These are phyloP conservation scores for Penicillium sumatraense DNA, from an alignment of 2,329 filamentous ascomycete species.

Conservation along the genomic window DNA sequence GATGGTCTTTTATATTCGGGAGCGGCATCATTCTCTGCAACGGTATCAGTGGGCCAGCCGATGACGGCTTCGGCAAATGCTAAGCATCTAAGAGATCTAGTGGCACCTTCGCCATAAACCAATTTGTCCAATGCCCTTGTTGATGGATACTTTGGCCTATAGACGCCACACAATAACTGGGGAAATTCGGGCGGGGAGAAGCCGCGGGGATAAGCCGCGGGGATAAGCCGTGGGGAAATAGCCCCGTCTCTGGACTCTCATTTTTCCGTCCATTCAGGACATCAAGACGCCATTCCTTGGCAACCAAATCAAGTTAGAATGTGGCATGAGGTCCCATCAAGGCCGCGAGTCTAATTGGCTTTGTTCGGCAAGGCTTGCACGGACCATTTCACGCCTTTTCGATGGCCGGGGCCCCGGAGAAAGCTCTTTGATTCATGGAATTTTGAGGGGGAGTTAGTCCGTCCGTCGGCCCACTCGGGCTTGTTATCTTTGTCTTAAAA, in stretches of 20 bases:
- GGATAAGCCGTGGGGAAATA: slow-evolving; percentile 16
- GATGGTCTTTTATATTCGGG: slow-evolving; percentile 17
- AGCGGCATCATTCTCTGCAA: slow-evolving; percentile 3
- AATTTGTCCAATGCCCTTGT: not conserved
- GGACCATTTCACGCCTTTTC: not conserved
- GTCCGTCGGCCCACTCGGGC: slow-evolving; percentile 10
- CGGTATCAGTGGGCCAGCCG: slow-evolving; percentile 8
- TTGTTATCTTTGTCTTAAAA: slow-evolving; percentile 2
- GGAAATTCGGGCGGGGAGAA: slow-evolving; percentile 21
- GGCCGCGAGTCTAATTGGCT: not conserved
- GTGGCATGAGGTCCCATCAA: not conserved
- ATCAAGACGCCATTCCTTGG: not conserved
- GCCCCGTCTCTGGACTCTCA: not conserved
- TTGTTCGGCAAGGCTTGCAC: not conserved
- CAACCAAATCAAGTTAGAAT: not conserved
- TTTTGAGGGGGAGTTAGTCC: slow-evolving; percentile 2
- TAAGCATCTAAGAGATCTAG: slow-evolving; percentile 8
- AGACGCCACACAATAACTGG: not conserved
- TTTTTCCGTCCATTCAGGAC: slow-evolving; percentile 20
- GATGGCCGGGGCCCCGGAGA: not conserved
- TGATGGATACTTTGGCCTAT: not conserved
- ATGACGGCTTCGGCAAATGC: slow-evolving; percentile 10
- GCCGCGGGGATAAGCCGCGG: slow-evolving; percentile 16
- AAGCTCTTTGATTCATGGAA: slow-evolving; percentile 20
- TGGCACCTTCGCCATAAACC: slow-evolving; percentile 6